Conservation (phyloP, 139 green algal species). For the Trebouxia sp. region DNA sequence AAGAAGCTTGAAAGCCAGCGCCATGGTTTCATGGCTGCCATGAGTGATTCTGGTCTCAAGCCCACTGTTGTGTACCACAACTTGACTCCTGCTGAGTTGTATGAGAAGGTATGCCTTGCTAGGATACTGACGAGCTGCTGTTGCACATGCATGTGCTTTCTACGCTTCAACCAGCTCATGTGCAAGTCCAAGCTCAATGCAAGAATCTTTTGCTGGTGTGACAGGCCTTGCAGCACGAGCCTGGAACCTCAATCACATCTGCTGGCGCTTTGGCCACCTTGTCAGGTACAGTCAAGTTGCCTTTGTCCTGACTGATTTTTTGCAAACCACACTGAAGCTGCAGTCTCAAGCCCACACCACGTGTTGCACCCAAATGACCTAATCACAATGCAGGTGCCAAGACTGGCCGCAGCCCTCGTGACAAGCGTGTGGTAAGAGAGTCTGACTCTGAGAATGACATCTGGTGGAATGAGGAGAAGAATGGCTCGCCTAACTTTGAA, state of each 20-base stretch:
- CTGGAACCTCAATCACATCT: constrained; percentile 67
- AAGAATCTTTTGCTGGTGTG: not conserved
- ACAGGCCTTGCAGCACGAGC: constrained; percentile 71
- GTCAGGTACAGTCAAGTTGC: constrained; percentile 56
- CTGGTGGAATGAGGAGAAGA: constrained; percentile 72
- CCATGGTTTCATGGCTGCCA: constrained; percentile 41
- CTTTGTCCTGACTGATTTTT: too few relatives aligned
- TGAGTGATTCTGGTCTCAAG: constrained; percentile 72
- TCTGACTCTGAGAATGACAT: constrained; percentile 68
- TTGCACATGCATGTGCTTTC: not conserved
- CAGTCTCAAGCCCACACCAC: too few relatives aligned
- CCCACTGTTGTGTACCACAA: constrained; percentile 79
- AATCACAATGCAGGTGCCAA: constrained; percentile 68
- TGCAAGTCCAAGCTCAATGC: too few relatives aligned
- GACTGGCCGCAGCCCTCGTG: constrained; percentile 87
- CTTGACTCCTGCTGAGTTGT: constrained; percentile 64
- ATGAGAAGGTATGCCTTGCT: constrained; percentile 64
- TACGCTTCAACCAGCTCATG: not conserved
- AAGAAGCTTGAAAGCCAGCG: constrained; percentile 26
- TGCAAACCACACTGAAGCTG: too few relatives aligned
- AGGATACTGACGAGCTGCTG: not conserved
- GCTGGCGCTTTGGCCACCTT: constrained; percentile 77
- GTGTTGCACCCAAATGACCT: not conserved
- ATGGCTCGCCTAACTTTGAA: constrained; percentile 75
- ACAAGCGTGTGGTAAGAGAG: constrained; percentile 95